Conservation (phyloP, 331 rosid genomes). For the Prunus yedoensis region DNA sequence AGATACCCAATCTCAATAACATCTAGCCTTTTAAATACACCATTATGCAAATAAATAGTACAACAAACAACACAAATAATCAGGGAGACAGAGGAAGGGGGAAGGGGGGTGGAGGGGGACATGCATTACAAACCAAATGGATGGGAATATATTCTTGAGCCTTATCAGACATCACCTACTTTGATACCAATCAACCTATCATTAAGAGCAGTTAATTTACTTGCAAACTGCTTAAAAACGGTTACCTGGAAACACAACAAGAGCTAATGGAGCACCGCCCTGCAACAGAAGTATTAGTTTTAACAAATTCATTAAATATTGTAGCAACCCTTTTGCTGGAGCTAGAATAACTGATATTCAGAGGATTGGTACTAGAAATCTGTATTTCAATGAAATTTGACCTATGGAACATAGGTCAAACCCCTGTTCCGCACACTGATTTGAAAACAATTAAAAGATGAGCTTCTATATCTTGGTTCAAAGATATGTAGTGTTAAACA, state of each 20-base stretch:
- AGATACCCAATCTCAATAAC: neutral
- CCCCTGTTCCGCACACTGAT: too few species aligned
- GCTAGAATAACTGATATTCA: too few species aligned
- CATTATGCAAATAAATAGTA: neutral
- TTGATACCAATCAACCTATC: constrained; percentile 80
- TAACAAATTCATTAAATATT: too few species aligned
- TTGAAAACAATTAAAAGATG: too few species aligned
- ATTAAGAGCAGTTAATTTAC: constrained; percentile 82
- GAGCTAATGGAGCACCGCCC: too few species aligned
- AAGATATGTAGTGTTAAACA: too few species aligned
- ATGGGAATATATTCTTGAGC: constrained; percentile 20
- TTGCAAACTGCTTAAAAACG: constrained; percentile 74
- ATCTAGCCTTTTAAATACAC: neutral
- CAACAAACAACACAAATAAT: neutral
- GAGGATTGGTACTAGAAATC: too few species aligned
- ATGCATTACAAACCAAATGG: constrained; percentile 19
- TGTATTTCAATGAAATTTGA: too few species aligned
- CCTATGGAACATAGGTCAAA: too few species aligned
- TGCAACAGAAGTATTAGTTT: too few species aligned
- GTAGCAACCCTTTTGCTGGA: too few species aligned
- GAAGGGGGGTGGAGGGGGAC: neutral
- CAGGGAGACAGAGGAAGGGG: constrained; percentile 14
- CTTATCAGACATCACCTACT: constrained; percentile 92
- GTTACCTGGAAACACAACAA: constrained; percentile 55
- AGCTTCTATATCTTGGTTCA: too few species aligned